Conservation (phyloP, 192 early-diverging fungal genomes). For the Phlyctochytrium arcticum region DNA sequence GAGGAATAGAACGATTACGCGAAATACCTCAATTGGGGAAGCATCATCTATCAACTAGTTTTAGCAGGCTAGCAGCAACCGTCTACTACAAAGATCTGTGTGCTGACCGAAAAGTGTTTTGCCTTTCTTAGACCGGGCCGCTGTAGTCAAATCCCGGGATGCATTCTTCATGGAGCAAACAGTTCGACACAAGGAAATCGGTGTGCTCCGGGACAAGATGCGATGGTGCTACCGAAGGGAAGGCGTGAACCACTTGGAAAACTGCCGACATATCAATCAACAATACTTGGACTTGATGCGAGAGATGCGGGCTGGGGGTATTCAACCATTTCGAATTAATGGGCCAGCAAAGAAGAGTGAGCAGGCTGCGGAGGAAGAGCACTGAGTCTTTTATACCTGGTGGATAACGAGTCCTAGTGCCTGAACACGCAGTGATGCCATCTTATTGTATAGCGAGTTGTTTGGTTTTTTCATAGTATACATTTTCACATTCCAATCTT, state of each 20-base stretch:
- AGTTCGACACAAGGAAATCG: conserved; percentile 87
- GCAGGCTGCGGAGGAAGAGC: too few relatives aligned
- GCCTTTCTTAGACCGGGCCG: conserved; percentile 34
- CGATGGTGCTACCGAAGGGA: conserved; percentile 89
- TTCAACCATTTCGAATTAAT: conserved; percentile 21
- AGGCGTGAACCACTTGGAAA: conserved; percentile 91
- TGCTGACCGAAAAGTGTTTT: background rate
- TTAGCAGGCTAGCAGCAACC: background rate
- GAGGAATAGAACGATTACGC: too few relatives aligned
- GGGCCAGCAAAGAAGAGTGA: too few relatives aligned
- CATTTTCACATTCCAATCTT: too few relatives aligned
- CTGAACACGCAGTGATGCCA: too few relatives aligned
- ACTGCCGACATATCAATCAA: conserved; percentile 79
- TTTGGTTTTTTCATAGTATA: too few relatives aligned
- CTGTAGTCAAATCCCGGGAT: conserved; percentile 67
- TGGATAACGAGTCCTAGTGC: too few relatives aligned
- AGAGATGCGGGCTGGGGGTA: conserved; percentile 22
- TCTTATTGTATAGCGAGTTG: too few relatives aligned
- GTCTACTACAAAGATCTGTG: background rate
- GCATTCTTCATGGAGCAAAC: conserved; percentile 81
- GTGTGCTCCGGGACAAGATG: conserved; percentile 78
- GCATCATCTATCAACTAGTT: background rate
- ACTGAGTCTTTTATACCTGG: too few relatives aligned
- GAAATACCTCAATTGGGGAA: too few relatives aligned
- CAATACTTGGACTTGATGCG: conserved; percentile 67